Evolutionary conservation across 495 filamentous ascomycete genomes (phyloP).

Genomic region (Lepraria neglecta): DNA sequence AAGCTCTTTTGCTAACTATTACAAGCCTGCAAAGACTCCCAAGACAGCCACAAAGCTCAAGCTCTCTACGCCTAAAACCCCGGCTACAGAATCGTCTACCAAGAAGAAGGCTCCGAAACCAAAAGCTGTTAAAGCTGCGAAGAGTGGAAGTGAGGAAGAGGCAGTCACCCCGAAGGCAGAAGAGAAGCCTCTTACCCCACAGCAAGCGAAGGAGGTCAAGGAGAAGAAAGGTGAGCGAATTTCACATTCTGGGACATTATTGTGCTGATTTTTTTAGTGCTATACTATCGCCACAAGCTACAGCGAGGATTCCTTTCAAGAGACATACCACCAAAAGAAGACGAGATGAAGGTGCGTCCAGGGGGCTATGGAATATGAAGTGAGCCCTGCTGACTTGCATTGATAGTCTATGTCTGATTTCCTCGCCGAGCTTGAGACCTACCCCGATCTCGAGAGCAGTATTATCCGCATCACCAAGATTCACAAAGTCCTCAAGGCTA

Average conservation of each 20-base stretch:
- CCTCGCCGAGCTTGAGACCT: conserved; percentile 70
- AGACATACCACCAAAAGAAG: conserved; percentile 71
- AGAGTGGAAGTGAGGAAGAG: conserved; percentile 45
- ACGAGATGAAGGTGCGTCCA: conserved; percentile 62
- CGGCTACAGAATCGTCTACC: conserved; percentile 35
- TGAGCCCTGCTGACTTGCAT: not conserved
- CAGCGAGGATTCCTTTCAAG: conserved; percentile 84
- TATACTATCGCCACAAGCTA: conserved; percentile 82
- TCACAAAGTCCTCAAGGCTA: conserved; percentile 87
- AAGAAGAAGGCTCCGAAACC: conserved; percentile 56
- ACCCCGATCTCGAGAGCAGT: conserved; percentile 71
- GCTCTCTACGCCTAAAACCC: conserved; percentile 47
- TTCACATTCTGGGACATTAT: conserved; percentile 15
- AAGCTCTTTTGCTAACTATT: conserved; percentile 18
- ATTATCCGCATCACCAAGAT: conserved; percentile 86
- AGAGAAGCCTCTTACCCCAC: conserved; percentile 49
- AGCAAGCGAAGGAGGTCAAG: conserved; percentile 58
- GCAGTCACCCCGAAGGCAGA: conserved; percentile 42
- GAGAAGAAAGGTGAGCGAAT: conserved; percentile 57
- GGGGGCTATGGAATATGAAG: not conserved
- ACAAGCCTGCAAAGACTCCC: conserved; percentile 51
- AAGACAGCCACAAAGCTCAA: conserved; percentile 53
- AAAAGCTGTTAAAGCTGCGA: conserved; percentile 43
- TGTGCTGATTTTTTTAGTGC: conserved; percentile 41
- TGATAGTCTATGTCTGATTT: conserved; percentile 60